Base-by-base conservation (phyloP, 2,329 filamentous ascomycete genomes). In the Lanzia echinophila region DNA sequence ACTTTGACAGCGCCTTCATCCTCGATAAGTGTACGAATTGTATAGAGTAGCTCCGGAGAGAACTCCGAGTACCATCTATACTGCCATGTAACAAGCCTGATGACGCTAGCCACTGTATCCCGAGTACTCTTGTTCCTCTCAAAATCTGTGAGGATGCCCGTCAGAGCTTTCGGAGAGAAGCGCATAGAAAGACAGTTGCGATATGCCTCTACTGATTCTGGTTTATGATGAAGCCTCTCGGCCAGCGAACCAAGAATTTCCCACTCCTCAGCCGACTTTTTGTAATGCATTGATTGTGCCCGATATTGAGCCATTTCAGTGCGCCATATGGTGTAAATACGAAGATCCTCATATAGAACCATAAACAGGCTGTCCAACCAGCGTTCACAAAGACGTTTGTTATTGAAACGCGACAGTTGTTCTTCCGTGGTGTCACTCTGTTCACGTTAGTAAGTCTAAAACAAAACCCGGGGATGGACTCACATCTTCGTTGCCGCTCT, bases 41-140 rank as follows among this genome's bases (percentile, higher is more conserved):
- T 86, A 70, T 85, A 89, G 51, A 99, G 80, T 42, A 99, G 79
- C 60, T 91, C 85, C 0, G 94, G 94, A 17, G 91, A 96, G 73
- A 99, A 99, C 80, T 99, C 94, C 54, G 91, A 96, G 74, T 99
- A 99, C 94, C 94, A 99, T 62, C 94, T 81, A 73, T 96, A 99
- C 73, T 99, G 94, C 94, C 94, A 99, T 12, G 92, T 94, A 33
- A 97, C 89, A 41, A 99, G 76, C 50, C 90, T 79, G 61, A 99
- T 96, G 55, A 96, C 77, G n/a, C 88, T 85, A 28, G 84, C 87
- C 6, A 97, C 79, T 54, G 86, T 89, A 57, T 90, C 87, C 57
- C 90, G 78, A 3, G 88, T 90, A 71, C 88, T 89, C 65, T 87
- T 88, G 55, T 79, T 79, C 67, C 82, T 82, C 71, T 95, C 87